Conservation (phyloP, 1,284 basidiomycete species). For the Calocybe gambosa region DNA sequence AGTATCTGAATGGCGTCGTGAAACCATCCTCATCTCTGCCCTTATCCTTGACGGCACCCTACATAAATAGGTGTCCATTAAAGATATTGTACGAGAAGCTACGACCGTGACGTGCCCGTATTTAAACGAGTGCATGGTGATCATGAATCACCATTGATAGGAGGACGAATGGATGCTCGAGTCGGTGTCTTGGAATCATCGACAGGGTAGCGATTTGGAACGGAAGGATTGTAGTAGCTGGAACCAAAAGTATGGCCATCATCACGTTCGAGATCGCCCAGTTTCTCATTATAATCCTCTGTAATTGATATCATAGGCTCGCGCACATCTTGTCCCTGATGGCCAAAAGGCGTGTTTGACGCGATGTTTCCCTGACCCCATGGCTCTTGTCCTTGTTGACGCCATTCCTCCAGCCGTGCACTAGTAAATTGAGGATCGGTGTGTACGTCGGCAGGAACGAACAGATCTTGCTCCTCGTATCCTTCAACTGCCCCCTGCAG, state of each 20-base stretch:
- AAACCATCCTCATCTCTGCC: conserved; percentile 21
- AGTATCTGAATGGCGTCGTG: conserved; percentile 30
- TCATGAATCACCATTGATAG: conserved; percentile 43
- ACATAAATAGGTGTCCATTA: conserved; percentile 6
- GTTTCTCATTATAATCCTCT: conserved; percentile 3
- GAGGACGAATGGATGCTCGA: conserved; percentile 24
- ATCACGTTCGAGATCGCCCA: conserved; percentile 10
- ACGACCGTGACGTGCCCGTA: conserved; percentile 26
- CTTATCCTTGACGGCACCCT: background rate
- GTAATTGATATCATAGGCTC: conserved; percentile 10
- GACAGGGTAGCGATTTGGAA: conserved; percentile 12
- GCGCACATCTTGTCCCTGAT: conserved; percentile 15
- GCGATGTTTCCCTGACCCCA: conserved; percentile 29
- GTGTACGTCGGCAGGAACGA: conserved; percentile 63
- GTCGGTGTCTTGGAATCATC: conserved; percentile 18
- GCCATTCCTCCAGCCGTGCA: conserved; percentile 29
- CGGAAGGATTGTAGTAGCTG: conserved; percentile 11
- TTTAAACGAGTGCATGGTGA: conserved; percentile 29
- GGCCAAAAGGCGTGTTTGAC: conserved; percentile 18
- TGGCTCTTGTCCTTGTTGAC: conserved; percentile 36
- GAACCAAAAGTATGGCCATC: conserved; percentile 18
- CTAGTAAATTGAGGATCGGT: conserved; percentile 27
- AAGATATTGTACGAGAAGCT: conserved; percentile 18
- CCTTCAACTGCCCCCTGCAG: conserved; percentile 41
- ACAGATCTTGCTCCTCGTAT: conserved; percentile 58